Percentiles rank a stretch among this genome's conserved stretches.
Evolutionary conservation across 331 rosid species (phyloP).

Genomic region (Stylosanthes scabra): DNA sequence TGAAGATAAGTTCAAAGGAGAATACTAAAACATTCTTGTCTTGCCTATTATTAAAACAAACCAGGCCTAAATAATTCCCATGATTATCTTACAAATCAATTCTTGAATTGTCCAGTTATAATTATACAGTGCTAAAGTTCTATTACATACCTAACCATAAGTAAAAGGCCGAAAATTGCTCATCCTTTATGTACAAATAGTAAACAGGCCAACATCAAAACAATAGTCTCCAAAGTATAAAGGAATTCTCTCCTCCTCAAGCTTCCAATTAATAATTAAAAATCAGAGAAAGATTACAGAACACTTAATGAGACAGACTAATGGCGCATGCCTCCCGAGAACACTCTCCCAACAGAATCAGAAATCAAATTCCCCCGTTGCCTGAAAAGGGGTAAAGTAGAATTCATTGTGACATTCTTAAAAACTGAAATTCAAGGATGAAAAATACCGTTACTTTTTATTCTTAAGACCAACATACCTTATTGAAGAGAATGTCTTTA

Average conservation of each 20-base stretch:
- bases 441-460: neutral
- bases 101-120: slow-evolving; percentile 45
- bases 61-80: no score
- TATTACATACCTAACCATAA: slow-evolving; percentile 48
- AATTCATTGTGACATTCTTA: slow-evolving; percentile 23
- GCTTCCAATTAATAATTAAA: slow-evolving; percentile 52
- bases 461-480: slow-evolving; percentile 48
- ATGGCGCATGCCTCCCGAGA: slow-evolving; percentile 39
- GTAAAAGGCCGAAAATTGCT: slow-evolving; percentile 60
- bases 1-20: no score
- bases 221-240: slow-evolving; percentile 52
- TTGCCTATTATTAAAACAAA: no score
- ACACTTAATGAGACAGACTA: slow-evolving; percentile 45
- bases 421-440: neutral
- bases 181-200: slow-evolving; percentile 66
- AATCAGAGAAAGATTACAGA: slow-evolving; percentile 54
- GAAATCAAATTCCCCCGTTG: slow-evolving; percentile 86
- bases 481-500: slow-evolving; percentile 89
- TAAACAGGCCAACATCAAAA: slow-evolving; percentile 60
- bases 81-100: slow-evolving; percentile 32
- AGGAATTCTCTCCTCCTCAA: slow-evolving; percentile 57
- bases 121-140: slow-evolving; percentile 54
- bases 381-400: slow-evolving; percentile 54
- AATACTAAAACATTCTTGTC: no score
- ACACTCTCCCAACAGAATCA: slow-evolving; percentile 56